Base-by-base conservation (phyloP, 805 yeast species). In the Yamadazyma sp. region DNA sequence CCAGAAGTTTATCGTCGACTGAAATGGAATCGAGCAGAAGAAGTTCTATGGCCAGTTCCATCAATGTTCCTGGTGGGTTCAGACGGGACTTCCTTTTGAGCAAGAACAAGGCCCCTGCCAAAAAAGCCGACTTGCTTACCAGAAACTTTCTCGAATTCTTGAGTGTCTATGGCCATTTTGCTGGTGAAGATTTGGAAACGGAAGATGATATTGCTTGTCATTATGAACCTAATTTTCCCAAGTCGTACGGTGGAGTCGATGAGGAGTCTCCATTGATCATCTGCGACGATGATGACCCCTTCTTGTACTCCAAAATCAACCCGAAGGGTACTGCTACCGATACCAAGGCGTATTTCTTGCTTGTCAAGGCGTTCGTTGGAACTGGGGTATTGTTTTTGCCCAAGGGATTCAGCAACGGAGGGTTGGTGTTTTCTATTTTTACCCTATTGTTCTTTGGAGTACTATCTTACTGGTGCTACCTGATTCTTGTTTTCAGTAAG, bases 51-150 rank as follows among this genome's bases (percentile, higher is more conserved):
- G 91, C 90, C 0, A 75, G 85, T 38, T 78, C 79, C 1, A 56
- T 85, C 28, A 78, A 83, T 46, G 81, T 84, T 8, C 95, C 95
- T 0, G 93, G 93, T 36, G 95, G 93, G 0, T 85, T 85, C 57
- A 70, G 95, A 57, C 67, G 95, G 49, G 86, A 82, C 41, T 84
- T 73, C 48, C 57, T 74, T 3, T 65, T 66, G 25, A 64, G 67
- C 37, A 41, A 40, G 27, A 41, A 47, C 11, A 31, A 43, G 2
- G 27, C 41, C 9, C 52, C 48, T 17, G 44, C 51, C 7, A 42
- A 32, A 25, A 41, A 46, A 7, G 50, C 78, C 67, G 67, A 79
- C 7, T 70, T 80, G 40, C 57, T 84, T 26, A 80, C 95, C 1
- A 73, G 78, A 41, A 85, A 84, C 57, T 85, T 85, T 46, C 67